These are phyloP conservation scores for Leucogyrophana mollusca DNA, from an alignment of 768 basidiomycete genomes.

Conservation along the genomic window DNA sequence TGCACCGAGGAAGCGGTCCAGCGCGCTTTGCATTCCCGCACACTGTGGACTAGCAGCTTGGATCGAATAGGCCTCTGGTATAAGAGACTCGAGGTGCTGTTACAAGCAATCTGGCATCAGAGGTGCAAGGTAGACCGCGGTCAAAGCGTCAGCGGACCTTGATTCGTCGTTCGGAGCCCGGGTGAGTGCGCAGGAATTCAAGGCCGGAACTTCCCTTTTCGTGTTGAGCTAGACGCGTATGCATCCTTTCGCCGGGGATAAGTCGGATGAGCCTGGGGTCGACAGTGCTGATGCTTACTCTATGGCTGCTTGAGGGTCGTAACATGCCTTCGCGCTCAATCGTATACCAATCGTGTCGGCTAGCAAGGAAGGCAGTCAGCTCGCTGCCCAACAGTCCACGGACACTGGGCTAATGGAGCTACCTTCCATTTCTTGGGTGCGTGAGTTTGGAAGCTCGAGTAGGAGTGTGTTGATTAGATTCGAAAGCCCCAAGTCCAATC, in stretches of 20 bases:
- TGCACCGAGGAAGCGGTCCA: slow-evolving; percentile 19
- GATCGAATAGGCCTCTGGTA: slow-evolving; percentile 59
- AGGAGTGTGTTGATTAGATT: slow-evolving; percentile 47
- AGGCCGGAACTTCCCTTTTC: slow-evolving; percentile 42
- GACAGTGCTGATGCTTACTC: slow-evolving; percentile 44
- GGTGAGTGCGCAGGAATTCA: slow-evolving; percentile 82
- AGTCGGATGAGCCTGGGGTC: neutral
- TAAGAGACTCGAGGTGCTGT: slow-evolving; percentile 50
- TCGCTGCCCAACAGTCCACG: neutral
- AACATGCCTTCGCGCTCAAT: slow-evolving; percentile 84
- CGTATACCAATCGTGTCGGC: slow-evolving; percentile 86
- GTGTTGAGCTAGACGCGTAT: slow-evolving; percentile 57
- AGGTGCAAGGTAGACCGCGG: neutral
- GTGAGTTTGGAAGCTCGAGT: slow-evolving; percentile 78
- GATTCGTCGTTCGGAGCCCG: slow-evolving; percentile 67
- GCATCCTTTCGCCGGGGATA: slow-evolving; percentile 74
- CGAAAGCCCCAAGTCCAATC: slow-evolving; percentile 56
- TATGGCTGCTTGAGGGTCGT: slow-evolving; percentile 74
- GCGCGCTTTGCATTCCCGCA: slow-evolving; percentile 33
- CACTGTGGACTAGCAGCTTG: slow-evolving; percentile 59
- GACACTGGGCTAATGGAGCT: neutral
- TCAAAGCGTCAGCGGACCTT: slow-evolving; percentile 44
- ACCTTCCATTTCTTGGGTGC: slow-evolving; percentile 81
- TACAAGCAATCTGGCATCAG: neutral
- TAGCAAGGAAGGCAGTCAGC: slow-evolving; percentile 22